Evolutionary conservation across 768 basidiomycete genomes (phyloP).

Genomic region (Trametes punicea): DNA sequence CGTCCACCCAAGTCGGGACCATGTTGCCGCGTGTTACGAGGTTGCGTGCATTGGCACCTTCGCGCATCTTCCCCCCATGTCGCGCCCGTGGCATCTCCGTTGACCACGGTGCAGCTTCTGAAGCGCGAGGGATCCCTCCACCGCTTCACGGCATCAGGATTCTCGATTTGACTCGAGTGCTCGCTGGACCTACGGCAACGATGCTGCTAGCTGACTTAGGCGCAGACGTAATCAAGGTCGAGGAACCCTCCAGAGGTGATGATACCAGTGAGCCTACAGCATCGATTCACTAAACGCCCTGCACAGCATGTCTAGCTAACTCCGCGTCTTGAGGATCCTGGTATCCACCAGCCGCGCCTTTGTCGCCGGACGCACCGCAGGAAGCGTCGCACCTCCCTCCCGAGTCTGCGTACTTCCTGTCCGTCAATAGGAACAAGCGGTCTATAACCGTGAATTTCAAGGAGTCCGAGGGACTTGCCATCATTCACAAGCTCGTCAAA

Average conservation of each 20-base stretch:
- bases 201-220: conserved; percentile 90
- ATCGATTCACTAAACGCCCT: conserved; percentile 8
- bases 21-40: neutral
- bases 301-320: conserved; percentile 16
- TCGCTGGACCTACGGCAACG: conserved; percentile 90
- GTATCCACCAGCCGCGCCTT: conserved; percentile 52
- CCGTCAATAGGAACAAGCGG: conserved; percentile 85
- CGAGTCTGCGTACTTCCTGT: conserved; percentile 91
- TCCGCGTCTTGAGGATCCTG: conserved; percentile 50
- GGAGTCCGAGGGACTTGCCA: conserved; percentile 66
- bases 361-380: conserved; percentile 40
- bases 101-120: conserved; percentile 7
- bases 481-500: conserved; percentile 66
- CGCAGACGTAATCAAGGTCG: conserved; percentile 92
- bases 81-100: conserved; percentile 4
- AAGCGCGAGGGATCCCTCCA: conserved; percentile 57
- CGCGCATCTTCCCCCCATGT: neutral
- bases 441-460: conserved; percentile 92
- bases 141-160: conserved; percentile 79
- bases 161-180: conserved; percentile 85
- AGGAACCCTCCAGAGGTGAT: conserved; percentile 77
- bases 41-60: neutral
- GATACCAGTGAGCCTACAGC: conserved; percentile 67
- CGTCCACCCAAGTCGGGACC: no score
- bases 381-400: conserved; percentile 68